Base-by-base conservation (phyloP, 169 alveolate species). In the Ichthyophthirius multifiliis region DNA sequence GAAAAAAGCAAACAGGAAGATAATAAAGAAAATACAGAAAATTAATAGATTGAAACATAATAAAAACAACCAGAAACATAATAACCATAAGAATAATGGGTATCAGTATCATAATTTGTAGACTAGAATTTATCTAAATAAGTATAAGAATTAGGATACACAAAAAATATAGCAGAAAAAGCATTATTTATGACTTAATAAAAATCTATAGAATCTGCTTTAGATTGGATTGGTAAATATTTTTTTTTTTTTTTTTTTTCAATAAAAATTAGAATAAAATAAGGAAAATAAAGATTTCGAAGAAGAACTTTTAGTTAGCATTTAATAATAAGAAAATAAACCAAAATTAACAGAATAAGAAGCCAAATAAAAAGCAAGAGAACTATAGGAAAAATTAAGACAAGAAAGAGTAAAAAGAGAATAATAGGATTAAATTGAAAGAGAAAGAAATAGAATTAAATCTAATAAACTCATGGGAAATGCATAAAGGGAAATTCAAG, bases 151-250 rank as follows among this genome's bases (percentile, higher is more conserved):
- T 37, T 67, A 62, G 94, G 94, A 7, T 76, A 77, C 76, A 34
- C 94, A 7, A 89, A 85, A 41, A 75, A 46, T 23, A 92, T 89
- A 23, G 79, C 94, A 5, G 94, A 89, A 63, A 89, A 89, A 43
- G 82, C 94, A n/a, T 65, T 89, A 15, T 83, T 89, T 23, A 41
- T 83, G 73, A 79, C 88, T 1, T 18, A 46, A 44, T 45, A 75
- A 41, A 74, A 67, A 6, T 34, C 77, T 6, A n/a, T 81, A 13
- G 88, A 83, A 27, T 78, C 79, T 32, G 94, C 94, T 7, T 32
- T 78, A 47, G 87, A 81, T 31, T 89, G 92, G 91, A 89, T 39
- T 20, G 71, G 71, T 55, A 10, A 0, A 55, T 41, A 41, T 41
- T 41, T 41, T 20, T 16, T 20, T 55, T 55, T 6, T 15, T 13